Evolutionary conservation across 2,329 filamentous ascomycete genomes (phyloP), one percentile per base, ranked within the genome.

Genomic region (Beauveria pseudobassiana): DNA sequence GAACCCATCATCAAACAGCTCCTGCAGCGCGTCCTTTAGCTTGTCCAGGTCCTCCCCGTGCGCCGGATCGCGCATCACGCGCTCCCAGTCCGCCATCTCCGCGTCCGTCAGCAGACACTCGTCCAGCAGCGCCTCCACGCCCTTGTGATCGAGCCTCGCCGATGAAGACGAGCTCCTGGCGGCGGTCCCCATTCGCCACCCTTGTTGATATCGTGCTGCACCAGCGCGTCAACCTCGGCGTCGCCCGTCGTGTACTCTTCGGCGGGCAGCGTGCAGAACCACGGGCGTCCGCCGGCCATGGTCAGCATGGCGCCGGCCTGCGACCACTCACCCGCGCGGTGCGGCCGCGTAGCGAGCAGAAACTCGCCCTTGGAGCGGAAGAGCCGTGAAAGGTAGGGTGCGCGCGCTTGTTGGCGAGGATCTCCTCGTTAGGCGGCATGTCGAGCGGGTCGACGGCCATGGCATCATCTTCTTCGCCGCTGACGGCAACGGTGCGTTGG

Each of bases 151-250:
- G 16, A 91, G 76, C 5, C 71, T 90, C 86, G 0, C 88, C 88
- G 62, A 91, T 90, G 63, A 91, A 88, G 3, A 91, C 88, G 7
- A 91, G 70, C 70, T 91, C 88, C 69, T 91, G 87, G 2, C 87
- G 77, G 1, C 87, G 78, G 66, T 91, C 88, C 0, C 86, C 87
- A 90, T 63, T 83, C 78, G 0, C 82, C 83, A 5, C 81, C 80
- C 28, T 80, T 79, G 7, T 74, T 68, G 24, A 83, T 78, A 65
- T 83, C 80, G 61, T 81, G 76, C 48, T 73, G 68, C 14, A 82
- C 77, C 0, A 82, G 78, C 7, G 75, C 74, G 40, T 82, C 76
- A 0, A 81, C 77, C n/a, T 77, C 71, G 0, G 72, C 70, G 59
- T 83, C 75, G 54, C 80, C 75, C 0, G 81, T 81, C 2, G 63